A percentile compares a stretch with the other conserved stretches of the same genome.
phyloP scores from a whole-genome alignment of 2,329 filamentous ascomycete species.

The Hymenotorrendiella dingleyae region DNA sequence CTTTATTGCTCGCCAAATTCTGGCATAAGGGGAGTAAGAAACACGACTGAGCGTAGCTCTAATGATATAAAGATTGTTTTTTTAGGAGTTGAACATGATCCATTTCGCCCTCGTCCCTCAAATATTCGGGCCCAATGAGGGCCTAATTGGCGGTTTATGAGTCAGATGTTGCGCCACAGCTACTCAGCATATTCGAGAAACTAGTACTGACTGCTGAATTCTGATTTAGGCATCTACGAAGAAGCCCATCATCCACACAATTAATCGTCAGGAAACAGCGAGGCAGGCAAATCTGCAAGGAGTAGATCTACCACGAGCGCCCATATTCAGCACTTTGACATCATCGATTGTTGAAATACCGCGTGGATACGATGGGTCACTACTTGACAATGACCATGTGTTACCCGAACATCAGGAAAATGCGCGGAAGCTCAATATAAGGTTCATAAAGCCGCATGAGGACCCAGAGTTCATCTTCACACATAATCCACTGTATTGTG shows the following conservation, averaged over 20 bases:
- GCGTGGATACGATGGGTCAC: not conserved
- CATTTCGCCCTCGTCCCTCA: no score
- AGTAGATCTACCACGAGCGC: not conserved
- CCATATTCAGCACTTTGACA: not conserved
- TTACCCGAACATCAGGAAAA: not conserved
- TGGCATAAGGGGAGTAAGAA: no score
- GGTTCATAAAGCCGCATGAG: not conserved
- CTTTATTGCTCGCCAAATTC: no score
- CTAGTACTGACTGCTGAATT: no score
- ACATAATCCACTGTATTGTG: conserved; percentile 1
- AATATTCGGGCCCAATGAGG: no score
- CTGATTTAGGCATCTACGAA: no score
- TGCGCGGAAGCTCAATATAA: not conserved
- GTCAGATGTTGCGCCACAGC: no score
- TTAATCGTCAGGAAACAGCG: not conserved
- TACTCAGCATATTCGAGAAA: no score
- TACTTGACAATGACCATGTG: not conserved
- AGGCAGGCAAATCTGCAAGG: not conserved
- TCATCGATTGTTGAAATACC: not conserved
- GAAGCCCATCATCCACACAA: not conserved
- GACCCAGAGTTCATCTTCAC: not conserved
- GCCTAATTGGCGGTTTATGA: no score
- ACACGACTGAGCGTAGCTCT: no score
- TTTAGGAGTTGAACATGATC: no score
- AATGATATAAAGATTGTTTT: no score